Conservation (phyloP, 768 basidiomycete species). For the Chalciporus pseudorubinellus region DNA sequence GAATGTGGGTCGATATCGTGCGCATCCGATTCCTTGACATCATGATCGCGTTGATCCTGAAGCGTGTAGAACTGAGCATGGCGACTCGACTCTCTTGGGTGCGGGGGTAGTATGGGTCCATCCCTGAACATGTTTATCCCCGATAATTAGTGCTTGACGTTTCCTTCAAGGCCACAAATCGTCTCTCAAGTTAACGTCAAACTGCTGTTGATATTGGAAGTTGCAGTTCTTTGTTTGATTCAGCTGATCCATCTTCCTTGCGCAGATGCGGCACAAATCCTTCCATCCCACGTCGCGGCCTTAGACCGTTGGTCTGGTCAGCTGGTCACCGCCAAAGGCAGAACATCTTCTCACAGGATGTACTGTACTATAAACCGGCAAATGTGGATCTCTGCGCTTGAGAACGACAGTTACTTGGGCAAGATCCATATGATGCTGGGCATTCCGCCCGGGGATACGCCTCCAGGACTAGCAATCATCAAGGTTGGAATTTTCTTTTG, state of each 20-base stretch:
- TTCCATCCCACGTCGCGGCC: not conserved
- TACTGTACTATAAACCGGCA: not conserved
- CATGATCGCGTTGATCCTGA: too few relatives aligned
- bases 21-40: too few relatives aligned
- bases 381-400: not conserved
- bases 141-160: conserved; percentile 5
- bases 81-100: not conserved
- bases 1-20: too few relatives aligned
- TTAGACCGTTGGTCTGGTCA: not conserved
- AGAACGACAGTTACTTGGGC: not conserved
- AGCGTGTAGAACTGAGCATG: too few relatives aligned
- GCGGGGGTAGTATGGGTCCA: not conserved
- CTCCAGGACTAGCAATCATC: not conserved
- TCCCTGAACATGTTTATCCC: not conserved
- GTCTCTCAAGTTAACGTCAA: conserved; percentile 1
- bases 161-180: conserved; percentile 6
- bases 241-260: not conserved
- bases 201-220: not conserved
- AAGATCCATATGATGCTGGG: not conserved
- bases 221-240: not conserved
- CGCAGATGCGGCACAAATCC: too few relatives aligned
- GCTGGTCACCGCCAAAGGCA: not conserved
- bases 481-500: not conserved
- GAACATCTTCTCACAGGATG: not conserved
- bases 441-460: conserved; percentile 3